Conservation (phyloP, 164 flowering plant species). For the Tetrastigma voinierianum region DNA sequence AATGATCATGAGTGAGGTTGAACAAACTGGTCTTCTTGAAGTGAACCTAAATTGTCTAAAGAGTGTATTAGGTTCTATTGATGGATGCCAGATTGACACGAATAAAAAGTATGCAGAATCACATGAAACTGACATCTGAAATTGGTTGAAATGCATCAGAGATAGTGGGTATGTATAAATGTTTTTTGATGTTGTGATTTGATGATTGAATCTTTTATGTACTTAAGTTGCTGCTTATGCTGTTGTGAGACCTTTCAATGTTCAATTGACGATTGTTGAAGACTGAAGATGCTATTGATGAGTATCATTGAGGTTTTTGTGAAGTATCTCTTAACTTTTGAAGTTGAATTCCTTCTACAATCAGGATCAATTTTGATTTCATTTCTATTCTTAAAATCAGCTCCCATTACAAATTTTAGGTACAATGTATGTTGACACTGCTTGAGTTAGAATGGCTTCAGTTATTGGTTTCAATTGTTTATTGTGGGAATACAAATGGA, state of each 20-base stretch:
- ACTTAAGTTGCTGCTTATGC: not conserved
- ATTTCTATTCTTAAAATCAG: no score
- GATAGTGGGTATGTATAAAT: constrained; percentile 84
- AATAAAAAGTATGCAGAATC: constrained; percentile 54
- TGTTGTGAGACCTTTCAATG: not conserved
- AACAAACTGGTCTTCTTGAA: constrained; percentile 72
- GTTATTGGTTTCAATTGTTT: no score
- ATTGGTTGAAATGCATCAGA: constrained; percentile 94
- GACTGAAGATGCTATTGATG: not conserved
- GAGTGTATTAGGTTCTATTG: constrained; percentile 45
- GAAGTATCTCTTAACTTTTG: no score
- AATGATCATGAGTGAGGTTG: constrained; percentile 70
- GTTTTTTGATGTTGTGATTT: not conserved
- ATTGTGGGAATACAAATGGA: no score
- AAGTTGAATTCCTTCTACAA: no score
- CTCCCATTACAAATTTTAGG: no score
- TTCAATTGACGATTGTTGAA: not conserved
- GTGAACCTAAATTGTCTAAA: constrained; percentile 54
- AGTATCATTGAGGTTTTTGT: no score
- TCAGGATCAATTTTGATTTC: no score
- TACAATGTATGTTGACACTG: no score
- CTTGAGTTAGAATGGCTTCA: no score
- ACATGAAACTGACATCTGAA: constrained; percentile 77
- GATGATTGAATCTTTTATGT: not conserved
- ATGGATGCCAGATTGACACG: constrained; percentile 51